Evolutionary conservation across 1,284 basidiomycete species (phyloP), one percentile per base, ranked within the genome.

Genomic region (Apiotrichum siamense): DNA sequence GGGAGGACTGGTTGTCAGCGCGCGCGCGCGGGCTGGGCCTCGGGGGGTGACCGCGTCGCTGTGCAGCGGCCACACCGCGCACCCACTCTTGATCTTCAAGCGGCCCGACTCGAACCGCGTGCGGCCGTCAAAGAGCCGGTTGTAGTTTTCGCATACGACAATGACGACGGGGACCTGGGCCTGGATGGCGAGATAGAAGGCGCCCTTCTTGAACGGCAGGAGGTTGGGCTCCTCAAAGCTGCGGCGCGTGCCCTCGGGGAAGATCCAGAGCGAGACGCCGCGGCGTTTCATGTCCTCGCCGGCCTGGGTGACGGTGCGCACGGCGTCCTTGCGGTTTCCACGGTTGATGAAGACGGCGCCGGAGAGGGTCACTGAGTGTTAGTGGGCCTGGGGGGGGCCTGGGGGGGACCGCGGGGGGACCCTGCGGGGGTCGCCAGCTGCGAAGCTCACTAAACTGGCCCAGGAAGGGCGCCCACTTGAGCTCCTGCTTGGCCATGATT

Each of bases 341-440:
- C 96, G 81, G 76, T 98, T 85, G 60, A 99, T 80, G 72, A 97
- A 98, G 52, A 98, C 84, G 20, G 91, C 85, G n/a, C 93, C 92
- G 4, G 87, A 86, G 61, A 94, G 79, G 27, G 79, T 77, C 87
- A 99, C 73, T 78, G 62, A 3, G 12, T n/a, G 18, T 15, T 29
- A 36, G 48, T 9, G 51, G 48, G n/a, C 18, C 29, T 12, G 11
- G 3, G 29, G 12, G 11, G 3, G 29, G 11, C 17, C 17, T 31
- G 29, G 29, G 29, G 17, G 17, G 29, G 17, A 12, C 17, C 18
- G n/a, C 5, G 15, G n/a, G 25, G 23, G 15, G 18, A 40, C 18
- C 3, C 15, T 18, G 12, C 24, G 10, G n/a, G 11, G 11, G 26
- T 25, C 20, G 40, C 26, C 21, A 20, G 12, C 11, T 17, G n/a